phyloP scores from a whole-genome alignment of 192 early-diverging fungal species.

The Linnemannia exigua region DNA sequence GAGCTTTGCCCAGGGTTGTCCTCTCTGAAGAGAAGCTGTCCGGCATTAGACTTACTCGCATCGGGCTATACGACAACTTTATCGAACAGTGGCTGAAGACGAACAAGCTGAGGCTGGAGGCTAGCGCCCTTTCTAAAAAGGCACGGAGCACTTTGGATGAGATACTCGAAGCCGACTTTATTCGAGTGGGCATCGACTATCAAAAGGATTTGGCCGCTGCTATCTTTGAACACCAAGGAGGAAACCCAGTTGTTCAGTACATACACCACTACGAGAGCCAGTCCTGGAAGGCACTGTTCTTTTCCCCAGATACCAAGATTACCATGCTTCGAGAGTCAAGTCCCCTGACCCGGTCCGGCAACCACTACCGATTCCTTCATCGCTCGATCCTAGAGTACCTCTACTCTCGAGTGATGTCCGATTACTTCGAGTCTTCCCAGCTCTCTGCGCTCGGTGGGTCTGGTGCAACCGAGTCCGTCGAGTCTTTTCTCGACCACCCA shows the following conservation, averaged over 20 bases:
- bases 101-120: neutral
- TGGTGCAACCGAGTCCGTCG: neutral
- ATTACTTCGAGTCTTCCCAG: neutral
- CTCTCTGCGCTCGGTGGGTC: neutral
- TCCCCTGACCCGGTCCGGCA: neutral
- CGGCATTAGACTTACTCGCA: neutral
- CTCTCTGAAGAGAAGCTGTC: neutral
- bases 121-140: neutral
- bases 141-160: neutral
- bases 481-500: neutral
- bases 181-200: neutral
- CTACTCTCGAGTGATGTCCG: neutral
- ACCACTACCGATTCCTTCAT: slow-evolving; percentile 9
- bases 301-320: neutral
- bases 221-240: neutral
- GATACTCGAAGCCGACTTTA: neutral
- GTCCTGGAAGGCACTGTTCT: slow-evolving; percentile 4
- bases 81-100: neutral
- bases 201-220: neutral
- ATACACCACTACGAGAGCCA: neutral
- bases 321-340: neutral
- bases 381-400: slow-evolving; percentile 16
- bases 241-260: neutral
- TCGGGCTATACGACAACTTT: slow-evolving; percentile 8
- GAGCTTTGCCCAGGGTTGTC: neutral